Evolutionary conservation across 176 grass and related monocot species (phyloP), one percentile per base, ranked within the genome.

Genomic region (Hordeum marinum): DNA sequence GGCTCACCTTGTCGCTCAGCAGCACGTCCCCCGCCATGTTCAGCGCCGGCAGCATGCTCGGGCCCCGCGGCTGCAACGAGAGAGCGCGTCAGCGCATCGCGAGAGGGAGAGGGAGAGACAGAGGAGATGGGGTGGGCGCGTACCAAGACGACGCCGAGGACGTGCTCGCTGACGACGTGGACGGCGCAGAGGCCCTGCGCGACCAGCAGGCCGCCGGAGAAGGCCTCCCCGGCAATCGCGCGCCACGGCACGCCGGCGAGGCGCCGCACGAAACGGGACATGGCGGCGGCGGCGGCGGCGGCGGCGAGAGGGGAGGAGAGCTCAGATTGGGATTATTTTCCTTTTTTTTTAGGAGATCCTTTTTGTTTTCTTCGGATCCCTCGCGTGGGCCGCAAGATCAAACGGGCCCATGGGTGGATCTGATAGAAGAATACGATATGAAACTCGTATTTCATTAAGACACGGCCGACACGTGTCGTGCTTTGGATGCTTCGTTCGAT

Each of bases 31-130:
- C 96, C 39, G 81, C 84, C 82, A 95, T 69, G 73, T 89, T 98
- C 17, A 98, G 0, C 29, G 91, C 72, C 26, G 96, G 96, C 65
- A 98, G 72, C 96, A 98, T 98, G 89, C 96, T 98, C 25, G 91
- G 46, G 18, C 96, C 96, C 31, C 52, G 66, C 52, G 65, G 26
- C 93, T 94, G 46, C 29, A 18, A 25, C 42, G 2, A 50, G 8
- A 25, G 54, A 27, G n/a, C 55, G 3, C 50, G 15, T 79, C 74
- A 78, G 34, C 6, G 50, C 39, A 42, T 24, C 13, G 63, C 6
- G 60, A 54, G 11, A 8, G 37, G 9, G 43, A 20, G 68, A 21
- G 12, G n/a, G 27, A 13, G 8, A 26, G 79, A 63, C 18, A 15
- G 80, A 68, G 39, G 12, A 31, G 46, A 11, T 9, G 27, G 21